phyloP scores from a whole-genome alignment of 2,329 filamentous ascomycete species.

The Xylaria multiplex region DNA sequence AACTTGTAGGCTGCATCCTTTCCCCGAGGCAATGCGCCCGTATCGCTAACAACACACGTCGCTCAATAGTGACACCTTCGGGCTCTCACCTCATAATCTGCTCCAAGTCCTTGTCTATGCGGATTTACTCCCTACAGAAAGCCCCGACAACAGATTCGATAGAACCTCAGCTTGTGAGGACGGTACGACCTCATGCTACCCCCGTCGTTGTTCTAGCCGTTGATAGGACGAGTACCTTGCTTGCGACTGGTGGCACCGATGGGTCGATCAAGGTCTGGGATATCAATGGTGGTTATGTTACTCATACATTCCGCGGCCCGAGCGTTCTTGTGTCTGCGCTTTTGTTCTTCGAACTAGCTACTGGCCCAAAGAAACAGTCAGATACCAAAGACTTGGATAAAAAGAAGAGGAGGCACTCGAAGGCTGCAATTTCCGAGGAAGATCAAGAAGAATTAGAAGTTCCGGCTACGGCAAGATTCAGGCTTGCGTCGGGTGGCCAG shows the following conservation, averaged over 20 bases:
- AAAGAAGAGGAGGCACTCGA: constrained; percentile 57
- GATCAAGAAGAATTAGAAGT: constrained; percentile 55
- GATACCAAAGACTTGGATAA: constrained; percentile 55
- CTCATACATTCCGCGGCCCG: constrained; percentile 94
- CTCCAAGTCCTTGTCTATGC: constrained; percentile 95
- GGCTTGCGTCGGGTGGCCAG: constrained; percentile 90
- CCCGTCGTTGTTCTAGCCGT: constrained; percentile 88
- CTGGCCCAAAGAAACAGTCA: constrained; percentile 53
- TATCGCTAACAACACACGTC: constrained; percentile 41
- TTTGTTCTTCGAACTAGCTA: constrained; percentile 84
- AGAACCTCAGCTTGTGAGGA: constrained; percentile 75
- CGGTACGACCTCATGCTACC: constrained; percentile 87
- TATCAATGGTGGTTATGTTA: constrained; percentile 86
- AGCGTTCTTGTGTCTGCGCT: constrained; percentile 91
- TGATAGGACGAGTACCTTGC: constrained; percentile 85
- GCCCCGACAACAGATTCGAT: constrained; percentile 67
- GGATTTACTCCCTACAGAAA: constrained; percentile 79
- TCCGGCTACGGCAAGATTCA: constrained; percentile 66
- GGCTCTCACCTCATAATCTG: constrained; percentile 89
- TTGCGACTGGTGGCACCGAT: constrained; percentile 93
- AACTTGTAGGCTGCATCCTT: constrained; percentile 59
- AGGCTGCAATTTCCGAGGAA: constrained; percentile 53
- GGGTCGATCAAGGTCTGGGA: constrained; percentile 98
- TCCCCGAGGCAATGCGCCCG: constrained; percentile 7
- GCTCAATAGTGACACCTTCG: constrained; percentile 79